phyloP scores from a whole-genome alignment of 1,139 yeast genomes.

The Protomyces lactucae-debilis region DNA sequence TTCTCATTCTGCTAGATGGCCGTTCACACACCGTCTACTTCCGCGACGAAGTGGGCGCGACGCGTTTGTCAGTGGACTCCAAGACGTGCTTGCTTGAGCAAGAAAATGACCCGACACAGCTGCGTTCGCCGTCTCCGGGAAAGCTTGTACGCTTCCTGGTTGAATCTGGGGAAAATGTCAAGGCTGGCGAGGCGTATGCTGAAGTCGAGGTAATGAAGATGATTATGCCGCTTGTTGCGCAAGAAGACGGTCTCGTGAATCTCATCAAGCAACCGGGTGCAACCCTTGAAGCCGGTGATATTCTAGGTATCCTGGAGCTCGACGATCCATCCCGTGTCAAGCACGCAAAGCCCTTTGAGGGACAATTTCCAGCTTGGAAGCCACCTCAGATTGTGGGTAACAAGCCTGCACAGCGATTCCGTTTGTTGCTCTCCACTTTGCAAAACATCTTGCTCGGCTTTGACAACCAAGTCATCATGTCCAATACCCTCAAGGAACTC shows the following conservation, averaged over 20 bases:
- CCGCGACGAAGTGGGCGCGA: slow-evolving; percentile 96
- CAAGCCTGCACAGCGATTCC: slow-evolving; percentile 74
- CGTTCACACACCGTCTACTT: slow-evolving; percentile 92
- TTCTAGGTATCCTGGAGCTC: slow-evolving; percentile 83
- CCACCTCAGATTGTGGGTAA: slow-evolving; percentile 76
- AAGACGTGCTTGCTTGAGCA: slow-evolving; percentile 89
- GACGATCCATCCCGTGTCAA: slow-evolving; percentile 97
- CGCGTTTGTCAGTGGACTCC: slow-evolving; percentile 91
- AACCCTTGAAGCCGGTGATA: slow-evolving; percentile 92
- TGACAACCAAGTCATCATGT: slow-evolving; percentile 93
- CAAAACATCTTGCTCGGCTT: slow-evolving; percentile 79
- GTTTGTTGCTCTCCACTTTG: slow-evolving; percentile 55
- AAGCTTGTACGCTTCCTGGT: slow-evolving; percentile 88
- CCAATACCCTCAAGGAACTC: slow-evolving; percentile 66
- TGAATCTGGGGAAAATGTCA: slow-evolving; percentile 90
- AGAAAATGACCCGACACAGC: slow-evolving; percentile 97
- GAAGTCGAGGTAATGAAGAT: slow-evolving; percentile 99
- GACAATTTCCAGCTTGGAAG: slow-evolving; percentile 85
- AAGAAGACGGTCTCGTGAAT: slow-evolving; percentile 89
- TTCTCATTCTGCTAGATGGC: slow-evolving; percentile 81
- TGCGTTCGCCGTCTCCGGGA: slow-evolving; percentile 98
- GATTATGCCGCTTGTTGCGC: slow-evolving; percentile 55
- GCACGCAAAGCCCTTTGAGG: slow-evolving; percentile 93
- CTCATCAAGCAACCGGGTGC: slow-evolving; percentile 97
- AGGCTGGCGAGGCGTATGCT: slow-evolving; percentile 90